Evolutionary conservation across 2,329 filamentous ascomycete species (phyloP).

Genomic region (Cercospora canescens): DNA sequence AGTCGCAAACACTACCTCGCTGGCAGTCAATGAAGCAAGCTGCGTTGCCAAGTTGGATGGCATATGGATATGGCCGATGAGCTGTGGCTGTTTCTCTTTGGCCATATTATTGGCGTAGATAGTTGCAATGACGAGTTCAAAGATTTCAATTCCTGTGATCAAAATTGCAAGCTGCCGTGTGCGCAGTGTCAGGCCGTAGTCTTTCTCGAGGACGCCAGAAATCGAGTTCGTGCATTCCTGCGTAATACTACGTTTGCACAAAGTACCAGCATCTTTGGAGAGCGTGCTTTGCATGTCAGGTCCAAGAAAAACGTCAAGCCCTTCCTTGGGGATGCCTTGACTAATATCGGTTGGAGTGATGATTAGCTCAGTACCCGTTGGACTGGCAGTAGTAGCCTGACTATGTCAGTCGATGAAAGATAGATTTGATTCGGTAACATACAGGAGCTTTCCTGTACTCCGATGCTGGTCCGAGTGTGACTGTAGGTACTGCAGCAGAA

Average conservation of each 20-base stretch:
- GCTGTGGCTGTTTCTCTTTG: background rate
- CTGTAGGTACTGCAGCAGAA: background rate
- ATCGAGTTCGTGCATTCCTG: background rate
- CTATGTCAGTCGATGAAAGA: background rate
- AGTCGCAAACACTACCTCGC: background rate
- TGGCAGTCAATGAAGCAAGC: background rate
- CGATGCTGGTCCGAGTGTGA: background rate
- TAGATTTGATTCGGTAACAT: background rate
- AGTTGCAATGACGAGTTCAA: background rate
- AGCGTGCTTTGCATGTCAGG: background rate
- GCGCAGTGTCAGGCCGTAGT: background rate
- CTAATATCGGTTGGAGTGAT: background rate
- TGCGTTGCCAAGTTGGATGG: background rate
- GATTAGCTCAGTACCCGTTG: background rate
- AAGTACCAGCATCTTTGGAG: background rate
- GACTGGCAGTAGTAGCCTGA: background rate
- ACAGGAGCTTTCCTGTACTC: background rate
- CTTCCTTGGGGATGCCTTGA: background rate
- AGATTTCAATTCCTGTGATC: background rate
- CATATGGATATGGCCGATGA: background rate
- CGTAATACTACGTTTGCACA: background rate
- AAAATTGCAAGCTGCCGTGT: background rate
- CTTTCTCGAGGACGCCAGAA: background rate
- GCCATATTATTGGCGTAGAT: background rate
- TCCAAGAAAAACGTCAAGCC: background rate